Base-by-base conservation (phyloP, 371 early-diverging fungal genomes). In the Mucor piriformis region DNA sequence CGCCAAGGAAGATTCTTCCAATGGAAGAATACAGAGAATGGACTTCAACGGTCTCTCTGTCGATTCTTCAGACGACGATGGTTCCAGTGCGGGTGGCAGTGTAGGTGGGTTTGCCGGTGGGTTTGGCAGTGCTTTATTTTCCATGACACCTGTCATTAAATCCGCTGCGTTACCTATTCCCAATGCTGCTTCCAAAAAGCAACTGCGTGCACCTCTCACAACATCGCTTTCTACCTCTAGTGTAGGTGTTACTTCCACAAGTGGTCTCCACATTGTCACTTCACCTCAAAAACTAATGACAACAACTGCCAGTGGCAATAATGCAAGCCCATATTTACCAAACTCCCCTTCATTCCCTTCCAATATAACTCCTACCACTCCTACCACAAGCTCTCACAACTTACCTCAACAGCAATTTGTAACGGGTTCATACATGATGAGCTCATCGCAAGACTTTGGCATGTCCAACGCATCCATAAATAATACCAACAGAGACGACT, bases 121-220 rank as follows among this genome's bases (percentile, higher is more conserved):
- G 4, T 29, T 29, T 29, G 29, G 29, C 8, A 44, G 37, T 40
- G 42, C 43, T 7, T 50, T 34, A 8, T 34, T 61, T 23, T 61
- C 56, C 12, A 61, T 48, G 61, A 50, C 59, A 48, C 59, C 56
- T 40, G 54, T 47, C 27, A 57, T 32, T 10, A 65, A 70, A 25
- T 74, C 74, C 0, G 63, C 66, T 24, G 75, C 75, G 16, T 52
- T 72, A 15, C 73, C 77, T 44, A 76, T 76, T 15, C 76, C 79
- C 6, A 74, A 66, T 53, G 60, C 65, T 53, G 58, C 42, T 53
- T 44, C 60, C 6, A 46, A 46, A 46, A 46, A 24, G 24, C 46
- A 46, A 24, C 24, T 46, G 24, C 21, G 46, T 11, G 33, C 52
- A 13, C 24, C 53, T 29, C 34, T 57, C 24, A 54, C 59, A 6